phyloP scores from a whole-genome alignment of 2,329 filamentous ascomycete species.

The Grosmannia clavigera region DNA sequence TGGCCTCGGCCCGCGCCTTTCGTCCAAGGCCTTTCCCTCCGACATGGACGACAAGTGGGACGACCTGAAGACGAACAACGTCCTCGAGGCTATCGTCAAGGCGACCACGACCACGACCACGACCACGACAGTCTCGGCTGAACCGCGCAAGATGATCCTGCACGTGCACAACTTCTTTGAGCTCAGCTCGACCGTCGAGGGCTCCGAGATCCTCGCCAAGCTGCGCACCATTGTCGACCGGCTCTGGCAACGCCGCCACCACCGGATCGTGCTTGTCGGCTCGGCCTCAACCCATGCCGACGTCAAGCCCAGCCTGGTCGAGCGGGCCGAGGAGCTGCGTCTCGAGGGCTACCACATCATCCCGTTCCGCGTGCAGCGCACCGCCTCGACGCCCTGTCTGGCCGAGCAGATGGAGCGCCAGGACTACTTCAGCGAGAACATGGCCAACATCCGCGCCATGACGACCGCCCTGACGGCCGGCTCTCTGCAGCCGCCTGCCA shows the following conservation, averaged over 20 bases:
- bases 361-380: conserved; percentile 14
- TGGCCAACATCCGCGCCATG: conserved; percentile 35
- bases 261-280: conserved; percentile 62
- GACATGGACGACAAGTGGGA: conserved; percentile 42
- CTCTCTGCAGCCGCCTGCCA: conserved; percentile 10
- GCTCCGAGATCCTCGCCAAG: conserved; percentile 54
- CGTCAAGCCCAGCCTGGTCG: conserved; percentile 16
- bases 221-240: conserved; percentile 61
- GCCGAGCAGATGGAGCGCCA: conserved; percentile 11
- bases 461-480: conserved; percentile 23
- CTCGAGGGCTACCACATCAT: conserved; percentile 19
- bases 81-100: conserved; percentile 43
- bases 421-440: conserved; percentile 33
- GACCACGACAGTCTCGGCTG: neutral
- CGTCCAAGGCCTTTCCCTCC: conserved; percentile 15
- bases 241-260: conserved; percentile 57
- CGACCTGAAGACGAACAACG: conserved; percentile 45
- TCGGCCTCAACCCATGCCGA: conserved; percentile 49
- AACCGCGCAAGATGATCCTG: conserved; percentile 44
- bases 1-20: conserved; percentile 2
- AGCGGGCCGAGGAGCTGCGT: conserved; percentile 19
- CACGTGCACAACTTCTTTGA: conserved; percentile 75
- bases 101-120: conserved; percentile 21
- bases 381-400: conserved; percentile 4
- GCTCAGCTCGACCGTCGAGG: conserved; percentile 56